Base-by-base conservation (phyloP, 2,329 filamentous ascomycete genomes). In the Alternaria sp. region DNA sequence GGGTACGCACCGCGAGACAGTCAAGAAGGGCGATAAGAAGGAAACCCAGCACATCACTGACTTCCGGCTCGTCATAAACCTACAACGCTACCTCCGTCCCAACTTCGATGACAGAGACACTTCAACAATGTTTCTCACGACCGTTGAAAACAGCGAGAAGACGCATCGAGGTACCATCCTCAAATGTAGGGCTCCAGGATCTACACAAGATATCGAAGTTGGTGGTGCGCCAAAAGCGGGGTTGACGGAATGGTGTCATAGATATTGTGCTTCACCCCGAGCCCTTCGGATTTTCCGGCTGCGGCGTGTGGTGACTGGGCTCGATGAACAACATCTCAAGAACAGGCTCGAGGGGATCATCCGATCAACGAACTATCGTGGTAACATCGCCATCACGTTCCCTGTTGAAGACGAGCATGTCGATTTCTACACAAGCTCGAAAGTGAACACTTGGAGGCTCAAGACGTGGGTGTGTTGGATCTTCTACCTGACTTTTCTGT, bases 401-500 rank as follows among this genome's bases (percentile, higher is more conserved):
- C 87, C 88, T 0, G 80, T 86, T 11, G 82, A 84, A 32, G 83
- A 89, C 65, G 79, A 79, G 14, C 80, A 81, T 22, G 81, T 91
- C 20, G 85, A 89, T 52, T 82, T 91, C 0, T 91, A 89, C 79
- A 91, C 87, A 54, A 81, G 85, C 5, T 86, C 85, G 66, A 82
- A 79, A 51, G 80, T 87, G 61, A 93, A 92, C 71, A 78, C 81
- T 30, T 91, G 89, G 86, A 87, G 91, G 0, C 80, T 88, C 46
- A 88, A 83, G 1, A 75, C 73, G 7, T 92, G 88, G 88, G 81
- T 92, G 44, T 80, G 84, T 42, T 86, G 86, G 82, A 44, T 91
- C 9, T 91, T 89, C 79, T 88, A 86, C 72, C 74, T 91, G 6
- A 88, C 88, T 0, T 87, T 92, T 61, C 76, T 91, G 12, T 90